Evolutionary conservation across 768 basidiomycete species (phyloP).

Genomic region (Amanita jacksonii): DNA sequence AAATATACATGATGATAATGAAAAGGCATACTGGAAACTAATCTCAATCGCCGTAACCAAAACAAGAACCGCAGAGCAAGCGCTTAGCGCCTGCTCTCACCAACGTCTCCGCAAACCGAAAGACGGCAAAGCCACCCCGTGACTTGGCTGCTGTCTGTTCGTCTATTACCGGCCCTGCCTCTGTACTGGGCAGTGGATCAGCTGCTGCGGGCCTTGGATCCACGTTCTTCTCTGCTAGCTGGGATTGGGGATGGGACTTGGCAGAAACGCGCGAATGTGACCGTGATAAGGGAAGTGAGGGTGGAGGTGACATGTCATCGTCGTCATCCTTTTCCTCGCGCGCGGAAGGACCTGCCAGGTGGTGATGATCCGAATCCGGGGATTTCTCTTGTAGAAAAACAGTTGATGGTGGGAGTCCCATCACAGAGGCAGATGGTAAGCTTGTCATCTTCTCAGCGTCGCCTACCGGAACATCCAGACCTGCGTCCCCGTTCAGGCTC

Average conservation of each 20-base stretch:
- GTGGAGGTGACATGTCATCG: too few species aligned
- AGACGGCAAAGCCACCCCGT: neutral
- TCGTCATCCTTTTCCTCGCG: too few species aligned
- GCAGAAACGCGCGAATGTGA: too few species aligned
- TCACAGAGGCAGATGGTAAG: neutral
- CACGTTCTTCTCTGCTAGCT: too few species aligned
- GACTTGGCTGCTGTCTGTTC: slow-evolving; percentile 2
- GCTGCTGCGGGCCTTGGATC: too few species aligned
- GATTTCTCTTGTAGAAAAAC: neutral
- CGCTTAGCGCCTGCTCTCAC: slow-evolving; percentile 1
- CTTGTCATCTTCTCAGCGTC: neutral
- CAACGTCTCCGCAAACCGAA: slow-evolving; percentile 6
- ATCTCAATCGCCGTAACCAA: neutral
- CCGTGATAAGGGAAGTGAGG: too few species aligned
- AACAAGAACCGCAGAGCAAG: slow-evolving; percentile 3
- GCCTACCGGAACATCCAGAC: neutral
- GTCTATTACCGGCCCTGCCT: slow-evolving; percentile 2
- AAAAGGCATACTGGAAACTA: too few species aligned
- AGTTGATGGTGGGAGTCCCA: neutral
- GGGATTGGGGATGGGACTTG: too few species aligned
- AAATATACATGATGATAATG: too few species aligned
- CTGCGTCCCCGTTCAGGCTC: neutral
- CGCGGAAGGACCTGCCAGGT: too few species aligned
- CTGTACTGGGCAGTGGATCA: too few species aligned
- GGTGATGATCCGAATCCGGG: neutral